Base-by-base conservation (phyloP, 1,139 yeast genomes). In the Taphrina pruni region DNA sequence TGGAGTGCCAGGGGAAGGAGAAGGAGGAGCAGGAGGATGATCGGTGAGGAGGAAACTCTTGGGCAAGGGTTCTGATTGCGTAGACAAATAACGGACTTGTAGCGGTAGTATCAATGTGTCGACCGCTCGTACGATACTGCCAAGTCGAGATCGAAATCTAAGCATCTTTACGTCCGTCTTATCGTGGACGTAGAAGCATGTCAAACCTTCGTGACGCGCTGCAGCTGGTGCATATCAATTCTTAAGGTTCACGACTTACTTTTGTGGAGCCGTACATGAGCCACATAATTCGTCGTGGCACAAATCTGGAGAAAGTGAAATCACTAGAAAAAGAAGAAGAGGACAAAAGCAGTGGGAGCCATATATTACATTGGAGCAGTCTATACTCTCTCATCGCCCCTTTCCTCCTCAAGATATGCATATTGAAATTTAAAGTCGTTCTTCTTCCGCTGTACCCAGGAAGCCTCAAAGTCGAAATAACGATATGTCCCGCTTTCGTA, bases 401-500 rank as follows among this genome's bases (percentile, higher is more conserved):
- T 54, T 32, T 81, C 83, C 72, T 81, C 83, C 69, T 82, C 84
- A 65, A 82, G 74, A 73, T 77, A 79, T 70, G 80, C 79, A 72
- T 81, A 81, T 75, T 82, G 84, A 74, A 85, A 87, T 75, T 87
- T 86, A 78, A 87, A 87, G 75, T 84, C 85, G 35, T 90, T 88
- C 78, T 86, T 89, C 75, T 96, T 86, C 75, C 96, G 85, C 65
- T 90, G 88, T 74, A 88, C 82, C 98, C 99, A 94, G 51, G 74
- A 70, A n/a, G 74, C 91, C 77, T 90, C 95, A 78, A 87, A 90
- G 78, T 94, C 99, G 79, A 94, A 94, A 79, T 89, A 90, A 83
- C 94, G 88, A 73, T 88, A 85, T 14, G 85, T 82, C 66, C 83
- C 88, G 78, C 83, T 85, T 72, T 82, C 86, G 65, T 76, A 81